Conservation (phyloP, 2,329 filamentous ascomycete genomes). For the Nannizziopsis arthrosporioides region DNA sequence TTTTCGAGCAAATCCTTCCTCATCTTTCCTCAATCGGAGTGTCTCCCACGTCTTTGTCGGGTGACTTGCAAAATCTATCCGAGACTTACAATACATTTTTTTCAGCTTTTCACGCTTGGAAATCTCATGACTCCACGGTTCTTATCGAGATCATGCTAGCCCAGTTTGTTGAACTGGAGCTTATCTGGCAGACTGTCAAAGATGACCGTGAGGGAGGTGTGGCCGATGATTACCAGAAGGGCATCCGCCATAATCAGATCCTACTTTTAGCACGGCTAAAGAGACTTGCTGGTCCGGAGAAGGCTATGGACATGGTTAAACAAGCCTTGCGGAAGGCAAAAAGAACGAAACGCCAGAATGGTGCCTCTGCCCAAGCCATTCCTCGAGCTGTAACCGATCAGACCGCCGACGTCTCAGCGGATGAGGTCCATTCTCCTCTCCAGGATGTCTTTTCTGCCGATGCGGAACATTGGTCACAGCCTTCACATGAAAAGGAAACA, state of each 20-base stretch:
- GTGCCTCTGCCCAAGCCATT: slow-evolving; percentile 42
- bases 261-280: slow-evolving; percentile 51
- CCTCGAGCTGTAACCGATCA: slow-evolving; percentile 42
- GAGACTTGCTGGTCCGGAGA: slow-evolving; percentile 49
- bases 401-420: slow-evolving; percentile 13
- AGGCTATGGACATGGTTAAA: slow-evolving; percentile 48
- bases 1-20: slow-evolving; percentile 43
- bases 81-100: slow-evolving; percentile 50
- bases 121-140: slow-evolving; percentile 50
- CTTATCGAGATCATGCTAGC: slow-evolving; percentile 55
- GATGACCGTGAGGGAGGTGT: slow-evolving; percentile 50
- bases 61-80: slow-evolving; percentile 38
- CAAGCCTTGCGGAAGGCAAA: slow-evolving; percentile 50
- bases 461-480: slow-evolving; percentile 19
- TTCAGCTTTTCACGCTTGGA: slow-evolving; percentile 54
- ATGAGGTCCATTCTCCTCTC: slow-evolving; percentile 29
- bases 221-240: slow-evolving; percentile 51
- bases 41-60: slow-evolving; percentile 34
- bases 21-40: slow-evolving; percentile 38
- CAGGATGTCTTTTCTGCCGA: slow-evolving; percentile 32
- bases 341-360: slow-evolving; percentile 36
- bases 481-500: slow-evolving; percentile 26
- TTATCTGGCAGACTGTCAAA: slow-evolving; percentile 57
- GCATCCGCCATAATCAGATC: slow-evolving; percentile 55
- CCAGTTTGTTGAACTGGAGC: slow-evolving; percentile 53